These are phyloP conservation scores for Acrocalymma vagum DNA, from an alignment of 2,329 filamentous ascomycete species.

Conservation along the genomic window DNA sequence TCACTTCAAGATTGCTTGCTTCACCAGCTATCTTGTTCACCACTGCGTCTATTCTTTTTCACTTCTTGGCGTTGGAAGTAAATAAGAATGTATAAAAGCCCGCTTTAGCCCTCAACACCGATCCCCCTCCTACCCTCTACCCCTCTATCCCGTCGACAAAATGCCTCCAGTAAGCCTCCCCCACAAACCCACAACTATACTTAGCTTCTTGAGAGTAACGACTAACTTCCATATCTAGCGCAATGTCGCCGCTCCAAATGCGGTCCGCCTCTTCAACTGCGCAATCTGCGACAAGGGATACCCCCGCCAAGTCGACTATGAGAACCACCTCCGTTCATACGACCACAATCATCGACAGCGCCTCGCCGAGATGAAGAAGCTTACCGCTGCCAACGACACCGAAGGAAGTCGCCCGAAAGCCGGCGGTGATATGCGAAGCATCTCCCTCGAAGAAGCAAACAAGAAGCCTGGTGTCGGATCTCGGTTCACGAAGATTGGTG, in stretches of 20 bases:
- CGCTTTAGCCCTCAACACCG: neutral
- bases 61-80: too few relatives aligned
- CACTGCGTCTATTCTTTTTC: slow-evolving; percentile 24
- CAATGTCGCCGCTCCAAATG: slow-evolving; percentile 54
- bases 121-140: neutral
- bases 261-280: slow-evolving; percentile 51
- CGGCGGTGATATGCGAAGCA: slow-evolving; percentile 32
- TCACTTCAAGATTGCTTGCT: too few relatives aligned
- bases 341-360: slow-evolving; percentile 84
- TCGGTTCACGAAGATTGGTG: slow-evolving; percentile 39
- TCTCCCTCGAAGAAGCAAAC: slow-evolving; percentile 26
- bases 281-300: slow-evolving; percentile 92
- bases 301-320: slow-evolving; percentile 93
- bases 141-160: neutral
- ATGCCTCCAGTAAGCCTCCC: slow-evolving; percentile 28
- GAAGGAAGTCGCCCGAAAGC: slow-evolving; percentile 28
- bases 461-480: slow-evolving; percentile 26
- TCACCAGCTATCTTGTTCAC: neutral
- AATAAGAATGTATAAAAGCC: slow-evolving; percentile 4
- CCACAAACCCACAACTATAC: slow-evolving; percentile 47
- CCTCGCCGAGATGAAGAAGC: slow-evolving; percentile 84
- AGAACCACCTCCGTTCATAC: slow-evolving; percentile 92
- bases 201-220: too few relatives aligned
- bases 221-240: slow-evolving; percentile 41
- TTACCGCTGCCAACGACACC: slow-evolving; percentile 38